Conservation (phyloP, 2,329 filamentous ascomycete species). For the Akanthomyces uredinophilus region DNA sequence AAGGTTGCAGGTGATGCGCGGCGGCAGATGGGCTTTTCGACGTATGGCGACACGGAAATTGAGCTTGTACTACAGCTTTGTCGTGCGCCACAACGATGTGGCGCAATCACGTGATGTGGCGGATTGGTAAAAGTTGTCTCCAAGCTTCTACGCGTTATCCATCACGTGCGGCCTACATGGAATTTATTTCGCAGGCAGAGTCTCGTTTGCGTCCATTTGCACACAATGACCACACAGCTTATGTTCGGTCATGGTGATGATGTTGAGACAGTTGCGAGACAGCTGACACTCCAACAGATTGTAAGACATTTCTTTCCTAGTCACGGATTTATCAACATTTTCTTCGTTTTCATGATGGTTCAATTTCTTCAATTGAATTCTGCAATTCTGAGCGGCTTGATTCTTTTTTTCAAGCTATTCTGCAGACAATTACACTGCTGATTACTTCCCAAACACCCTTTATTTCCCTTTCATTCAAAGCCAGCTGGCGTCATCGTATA, state of each 20-base stretch:
- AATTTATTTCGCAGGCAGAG: neutral
- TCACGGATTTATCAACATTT: neutral
- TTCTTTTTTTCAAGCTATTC: slow-evolving; percentile 22
- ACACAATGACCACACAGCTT: too few relatives aligned
- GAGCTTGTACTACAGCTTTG: slow-evolving; percentile 1
- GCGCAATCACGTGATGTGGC: slow-evolving; percentile 9
- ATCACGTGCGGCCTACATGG: neutral
- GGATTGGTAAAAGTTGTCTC: slow-evolving; percentile 3
- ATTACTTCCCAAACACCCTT: neutral
- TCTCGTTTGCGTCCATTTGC: neutral
- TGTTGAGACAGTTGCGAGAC: neutral
- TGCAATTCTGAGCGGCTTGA: slow-evolving; percentile 43
- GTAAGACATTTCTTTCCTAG: neutral
- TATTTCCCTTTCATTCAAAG: too few relatives aligned
- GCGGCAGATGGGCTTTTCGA: neutral
- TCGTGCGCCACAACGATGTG: slow-evolving; percentile 8
- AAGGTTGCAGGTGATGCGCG: neutral
- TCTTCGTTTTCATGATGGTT: slow-evolving; percentile 30
- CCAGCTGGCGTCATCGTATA: neutral
- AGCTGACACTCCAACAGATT: too few relatives aligned
- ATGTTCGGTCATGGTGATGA: too few relatives aligned
- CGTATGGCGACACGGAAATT: neutral
- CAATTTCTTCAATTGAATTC: slow-evolving; percentile 38
- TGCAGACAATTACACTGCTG: slow-evolving; percentile 17
- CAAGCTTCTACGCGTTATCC: neutral